These are phyloP conservation scores for Grosmannia clavigera DNA, from an alignment of 2,329 filamentous ascomycete genomes.

Conservation along the genomic window DNA sequence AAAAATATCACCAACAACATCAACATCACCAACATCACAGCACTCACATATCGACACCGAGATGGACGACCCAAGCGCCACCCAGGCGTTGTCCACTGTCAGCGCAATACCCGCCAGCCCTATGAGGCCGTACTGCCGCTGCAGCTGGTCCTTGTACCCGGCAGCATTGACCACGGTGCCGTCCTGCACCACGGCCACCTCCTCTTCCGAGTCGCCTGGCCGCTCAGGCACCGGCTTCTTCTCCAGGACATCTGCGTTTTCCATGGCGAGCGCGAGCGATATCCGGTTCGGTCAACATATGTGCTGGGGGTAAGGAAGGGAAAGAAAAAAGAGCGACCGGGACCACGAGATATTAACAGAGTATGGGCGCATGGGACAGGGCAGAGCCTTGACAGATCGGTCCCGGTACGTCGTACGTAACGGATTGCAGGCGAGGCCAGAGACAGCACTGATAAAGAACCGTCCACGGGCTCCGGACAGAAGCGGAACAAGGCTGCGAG, in stretches of 20 bases:
- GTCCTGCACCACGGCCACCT: conserved; percentile 22
- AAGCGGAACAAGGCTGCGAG: too few relatives aligned
- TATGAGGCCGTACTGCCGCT: conserved; percentile 48
- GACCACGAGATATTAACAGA: background rate
- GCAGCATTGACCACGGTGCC: conserved; percentile 47
- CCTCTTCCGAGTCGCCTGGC: conserved; percentile 14
- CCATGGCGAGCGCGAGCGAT: background rate
- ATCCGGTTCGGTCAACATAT: too few relatives aligned
- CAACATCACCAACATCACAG: background rate
- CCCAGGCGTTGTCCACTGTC: conserved; percentile 54
- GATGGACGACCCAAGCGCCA: conserved; percentile 49
- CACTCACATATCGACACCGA: conserved; percentile 35
- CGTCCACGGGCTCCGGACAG: too few relatives aligned
- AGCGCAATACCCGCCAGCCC: conserved; percentile 47
- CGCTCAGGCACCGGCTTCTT: conserved; percentile 8
- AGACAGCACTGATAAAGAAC: background rate
- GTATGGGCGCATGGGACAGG: too few relatives aligned
- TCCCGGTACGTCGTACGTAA: background rate
- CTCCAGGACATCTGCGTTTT: background rate
- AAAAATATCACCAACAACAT: background rate
- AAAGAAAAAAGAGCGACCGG: background rate
- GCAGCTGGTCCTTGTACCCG: conserved; percentile 50
- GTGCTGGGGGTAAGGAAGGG: too few relatives aligned
- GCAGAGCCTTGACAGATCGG: too few relatives aligned
- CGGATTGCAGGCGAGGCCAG: background rate